Percentiles rank a stretch among this genome's conserved stretches.
phyloP scores from a whole-genome alignment of 2,329 filamentous ascomycete genomes.

The Bipolaris victoriae region DNA sequence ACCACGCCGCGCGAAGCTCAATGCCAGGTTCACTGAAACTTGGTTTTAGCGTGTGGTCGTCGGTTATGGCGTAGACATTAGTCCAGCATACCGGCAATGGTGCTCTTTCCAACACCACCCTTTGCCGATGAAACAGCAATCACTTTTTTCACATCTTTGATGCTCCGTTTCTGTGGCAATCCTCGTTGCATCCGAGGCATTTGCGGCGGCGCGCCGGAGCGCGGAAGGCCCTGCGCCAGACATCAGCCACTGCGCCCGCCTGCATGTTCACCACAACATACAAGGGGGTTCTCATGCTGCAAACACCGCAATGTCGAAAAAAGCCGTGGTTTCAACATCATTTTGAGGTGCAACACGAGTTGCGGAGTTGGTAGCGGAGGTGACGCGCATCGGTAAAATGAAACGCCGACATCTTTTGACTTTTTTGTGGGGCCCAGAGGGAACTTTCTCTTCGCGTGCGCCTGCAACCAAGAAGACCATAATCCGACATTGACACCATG shows the following conservation, averaged over 20 bases:
- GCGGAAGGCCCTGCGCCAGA: conserved; percentile 74
- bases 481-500: conserved; percentile 26
- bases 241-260: conserved; percentile 12
- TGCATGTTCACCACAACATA: conserved; percentile 49
- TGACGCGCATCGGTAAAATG: conserved; percentile 28
- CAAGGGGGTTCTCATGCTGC: conserved; percentile 87
- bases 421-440: conserved; percentile 40
- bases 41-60: conserved; percentile 5
- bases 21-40: conserved; percentile 73
- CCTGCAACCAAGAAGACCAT: conserved; percentile 5
- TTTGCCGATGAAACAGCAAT: conserved; percentile 97
- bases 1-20: conserved; percentile 83
- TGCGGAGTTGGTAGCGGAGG: conserved; percentile 34
- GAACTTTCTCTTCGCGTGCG: conserved; percentile 21
- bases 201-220: conserved; percentile 68
- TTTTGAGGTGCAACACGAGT: conserved; percentile 28
- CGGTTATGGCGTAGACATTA: background rate
- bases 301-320: conserved; percentile 61
- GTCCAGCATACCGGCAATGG: conserved; percentile 70
- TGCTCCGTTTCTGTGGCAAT: conserved; percentile 78
- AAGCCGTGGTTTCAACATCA: conserved; percentile 51
- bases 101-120: conserved; percentile 97
- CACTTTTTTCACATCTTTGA: conserved; percentile 86
- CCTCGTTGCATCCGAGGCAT: conserved; percentile 80
- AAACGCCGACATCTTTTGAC: conserved; percentile 27